phyloP scores from a whole-genome alignment of 2,329 filamentous ascomycete genomes.

The Botrytis deweyae region DNA sequence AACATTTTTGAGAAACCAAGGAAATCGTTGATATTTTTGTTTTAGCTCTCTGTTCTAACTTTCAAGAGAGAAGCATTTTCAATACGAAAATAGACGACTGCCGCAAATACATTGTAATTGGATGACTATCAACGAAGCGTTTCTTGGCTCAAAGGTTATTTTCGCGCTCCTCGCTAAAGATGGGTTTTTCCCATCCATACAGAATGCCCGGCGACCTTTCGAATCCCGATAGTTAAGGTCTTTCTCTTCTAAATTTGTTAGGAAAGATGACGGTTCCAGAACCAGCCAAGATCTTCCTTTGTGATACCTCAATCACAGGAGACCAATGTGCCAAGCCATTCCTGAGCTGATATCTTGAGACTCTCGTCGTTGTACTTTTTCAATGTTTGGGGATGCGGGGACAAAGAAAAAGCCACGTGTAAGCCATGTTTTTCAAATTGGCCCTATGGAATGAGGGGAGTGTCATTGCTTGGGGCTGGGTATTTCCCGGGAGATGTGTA shows the following conservation, averaged over 20 bases:
- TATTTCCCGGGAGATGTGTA: background rate
- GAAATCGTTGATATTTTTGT: background rate
- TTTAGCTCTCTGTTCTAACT: background rate
- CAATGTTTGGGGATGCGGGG: background rate
- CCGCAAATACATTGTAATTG: background rate
- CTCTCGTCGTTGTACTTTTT: background rate
- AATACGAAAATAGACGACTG: background rate
- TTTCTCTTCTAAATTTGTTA: background rate
- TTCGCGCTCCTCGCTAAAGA: background rate
- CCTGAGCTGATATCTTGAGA: background rate
- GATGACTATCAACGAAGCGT: background rate
- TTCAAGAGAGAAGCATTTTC: background rate
- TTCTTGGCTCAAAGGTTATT: background rate
- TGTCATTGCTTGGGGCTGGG: constrained; percentile 11
- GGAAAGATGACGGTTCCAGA: background rate
- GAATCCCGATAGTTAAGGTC: background rate
- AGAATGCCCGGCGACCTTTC: background rate
- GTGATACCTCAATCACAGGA: background rate
- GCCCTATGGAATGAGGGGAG: constrained; percentile 5
- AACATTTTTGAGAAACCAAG: background rate
- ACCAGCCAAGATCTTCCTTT: background rate
- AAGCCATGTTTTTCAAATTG: background rate
- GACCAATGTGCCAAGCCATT: background rate
- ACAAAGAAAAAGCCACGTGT: constrained; percentile 8
- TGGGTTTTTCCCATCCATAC: background rate